phyloP scores from a whole-genome alignment of 176 grass and related monocot species.

The Canna indica region DNA sequence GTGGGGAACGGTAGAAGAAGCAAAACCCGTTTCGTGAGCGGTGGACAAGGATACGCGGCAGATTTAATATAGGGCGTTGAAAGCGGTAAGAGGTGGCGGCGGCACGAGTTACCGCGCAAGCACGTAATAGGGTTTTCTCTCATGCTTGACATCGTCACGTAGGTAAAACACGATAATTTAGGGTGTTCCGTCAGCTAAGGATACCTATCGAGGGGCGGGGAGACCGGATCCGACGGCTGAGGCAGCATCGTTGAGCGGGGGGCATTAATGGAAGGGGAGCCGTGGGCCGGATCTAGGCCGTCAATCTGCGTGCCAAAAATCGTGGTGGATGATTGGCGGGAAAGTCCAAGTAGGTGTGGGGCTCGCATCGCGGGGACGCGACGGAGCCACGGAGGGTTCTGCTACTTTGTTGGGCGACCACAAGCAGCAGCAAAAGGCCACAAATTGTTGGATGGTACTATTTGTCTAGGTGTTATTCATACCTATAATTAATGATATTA shows the following conservation, averaged over 20 bases:
- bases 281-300: not conserved
- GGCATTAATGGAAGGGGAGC: not conserved
- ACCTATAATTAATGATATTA: too few relatives aligned
- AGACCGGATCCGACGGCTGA: not conserved
- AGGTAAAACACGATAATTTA: not conserved
- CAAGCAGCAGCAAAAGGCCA: not conserved
- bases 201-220: not conserved
- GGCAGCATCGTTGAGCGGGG: not conserved
- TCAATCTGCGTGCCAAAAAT: not conserved
- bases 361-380: too few relatives aligned
- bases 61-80: too few relatives aligned
- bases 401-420: not conserved
- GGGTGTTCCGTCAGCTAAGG: not conserved
- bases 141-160: not conserved
- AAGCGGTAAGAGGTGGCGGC: not conserved
- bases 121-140: not conserved
- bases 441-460: too few relatives aligned
- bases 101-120: not conserved
- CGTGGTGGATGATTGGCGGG: not conserved
- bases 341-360: not conserved
- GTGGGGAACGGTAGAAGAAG: not conserved
- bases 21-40: not conserved
- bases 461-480: too few relatives aligned
- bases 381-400: not conserved
- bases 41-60: not conserved